Base-by-base conservation (phyloP, 371 early-diverging fungal species). In the Lichtheimia hyalospora region DNA sequence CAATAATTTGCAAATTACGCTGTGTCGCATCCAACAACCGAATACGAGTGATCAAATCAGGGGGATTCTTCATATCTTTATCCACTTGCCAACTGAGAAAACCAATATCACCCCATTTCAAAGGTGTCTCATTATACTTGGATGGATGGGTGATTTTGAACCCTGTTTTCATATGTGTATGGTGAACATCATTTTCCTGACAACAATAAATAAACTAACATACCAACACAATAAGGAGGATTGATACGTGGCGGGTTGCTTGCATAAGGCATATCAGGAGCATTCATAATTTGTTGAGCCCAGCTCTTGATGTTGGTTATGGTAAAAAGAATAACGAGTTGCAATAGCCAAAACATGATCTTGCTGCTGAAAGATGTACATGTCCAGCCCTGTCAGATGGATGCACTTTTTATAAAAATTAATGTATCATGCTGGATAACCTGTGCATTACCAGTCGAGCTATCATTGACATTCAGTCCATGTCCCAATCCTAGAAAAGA, bases 1-100 rank as follows among this genome's bases (percentile, higher is more conserved):
- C 71, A 52, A 71, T 54, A 16, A 61, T 57, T 24, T 63, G 63
- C 25, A 58, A 44, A 54, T 71, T 71, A 51, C 57, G 68, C 39
- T 67, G 66, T 7, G 62, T 57, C 18, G 56, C 44, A 61, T 71
- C 64, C 51, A 71, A 25, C 15, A 71, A 63, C 21, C 71, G 71
- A 34, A 71, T 71, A 46, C 71, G 71, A 7, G 71, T 67, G 25
- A 71, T 65, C 20, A 71, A 49, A 24, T 71, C 60, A 8, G 71
- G 71, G 1, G 52, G 42, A 25, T 67, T 28, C 3, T 59, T 58
- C 21, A 71, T 57, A 40, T 54, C 49, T 2, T 53, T 42, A 24
- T 67, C 71, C 3, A 71, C 71, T 41, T 64, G 58, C 71, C 71
- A 71, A 10, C 28, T 20, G 12, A 71, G 23, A 18, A 64, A 62